Conservation (phyloP, 2,329 filamentous ascomycete species). For the Aspergillus japonicus region DNA sequence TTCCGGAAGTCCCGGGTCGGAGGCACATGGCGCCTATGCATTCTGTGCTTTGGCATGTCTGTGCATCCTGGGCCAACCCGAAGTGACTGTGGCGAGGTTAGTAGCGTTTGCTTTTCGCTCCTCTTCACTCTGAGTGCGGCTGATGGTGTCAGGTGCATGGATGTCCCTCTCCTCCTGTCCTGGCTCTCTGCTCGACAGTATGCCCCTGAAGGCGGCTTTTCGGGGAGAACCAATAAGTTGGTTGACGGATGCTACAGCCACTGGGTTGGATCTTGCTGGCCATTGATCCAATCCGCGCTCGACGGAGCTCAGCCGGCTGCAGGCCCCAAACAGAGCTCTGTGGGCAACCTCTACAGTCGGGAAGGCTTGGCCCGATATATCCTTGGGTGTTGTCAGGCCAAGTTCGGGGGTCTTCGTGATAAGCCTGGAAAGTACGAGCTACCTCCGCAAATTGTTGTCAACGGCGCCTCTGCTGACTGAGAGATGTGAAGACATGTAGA, state of each 20-base stretch:
- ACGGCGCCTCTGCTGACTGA: conserved; percentile 19
- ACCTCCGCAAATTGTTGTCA: not conserved
- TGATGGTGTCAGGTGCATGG: conserved; percentile 60
- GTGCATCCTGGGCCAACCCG: conserved; percentile 77
- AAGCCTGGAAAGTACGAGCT: conserved; percentile 77
- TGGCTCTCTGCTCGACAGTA: conserved; percentile 92
- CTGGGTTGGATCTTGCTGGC: conserved; percentile 96
- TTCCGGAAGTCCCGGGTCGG: conserved; percentile 76
- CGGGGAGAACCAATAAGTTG: conserved; percentile 93
- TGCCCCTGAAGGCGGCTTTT: conserved; percentile 86
- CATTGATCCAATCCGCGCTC: conserved; percentile 78
- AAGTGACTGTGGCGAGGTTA: conserved; percentile 70
- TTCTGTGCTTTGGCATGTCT: conserved; percentile 92
- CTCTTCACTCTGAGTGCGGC: conserved; percentile 5
- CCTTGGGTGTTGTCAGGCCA: conserved; percentile 77
- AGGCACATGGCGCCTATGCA: conserved; percentile 95
- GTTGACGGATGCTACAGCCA: conserved; percentile 98
- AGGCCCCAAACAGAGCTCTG: conserved; percentile 21
- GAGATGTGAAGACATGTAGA: conserved; percentile 63
- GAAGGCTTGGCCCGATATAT: conserved; percentile 88
- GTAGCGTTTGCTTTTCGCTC: conserved; percentile 28
- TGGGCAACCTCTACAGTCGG: conserved; percentile 65
- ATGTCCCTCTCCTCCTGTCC: conserved; percentile 72
- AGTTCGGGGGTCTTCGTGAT: conserved; percentile 80
- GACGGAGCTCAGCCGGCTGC: conserved; percentile 48